Evolutionary conservation across 2,329 filamentous ascomycete species (phyloP), one percentile per base, ranked within the genome.

Genomic region (Aspergillus quadrilineatus): DNA sequence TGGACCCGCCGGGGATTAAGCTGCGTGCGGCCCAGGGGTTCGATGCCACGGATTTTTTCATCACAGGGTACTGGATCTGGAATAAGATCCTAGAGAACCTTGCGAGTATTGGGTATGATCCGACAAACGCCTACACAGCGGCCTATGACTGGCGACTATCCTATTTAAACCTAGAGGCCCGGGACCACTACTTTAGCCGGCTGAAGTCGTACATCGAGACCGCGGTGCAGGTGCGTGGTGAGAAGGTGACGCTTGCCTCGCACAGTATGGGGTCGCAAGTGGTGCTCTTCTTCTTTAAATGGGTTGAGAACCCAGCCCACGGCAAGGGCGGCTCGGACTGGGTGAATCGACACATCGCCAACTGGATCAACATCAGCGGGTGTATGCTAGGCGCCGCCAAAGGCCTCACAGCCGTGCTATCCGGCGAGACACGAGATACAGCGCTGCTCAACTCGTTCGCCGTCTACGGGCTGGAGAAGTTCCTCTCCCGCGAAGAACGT

Each of bases 191-290:
- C 75, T 99, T 97, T 68, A 92, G 91, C 12, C 83, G 90, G 10
- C 79, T 99, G 42, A 97, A 96, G 77, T 85, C 84, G 28, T 89
- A 97, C 69, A 93, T 99, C 64, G 94, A 99, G 76, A 85, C 89
- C 29, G 91, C 89, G 0, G 83, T 89, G 39, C 76, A 81, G n/a
- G 83, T 90, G 1, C 84, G 86, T 4, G 85, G 85, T 32, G 85
- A 88, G 66, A 99, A 99, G 68, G 87, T 89, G 8, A 89, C 92
- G 0, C 78, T 99, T 12, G 85, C 93, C 6, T 96, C 92, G 0
- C 94, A 99, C 80, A 96, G 91, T 69, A 99, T 99, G 94, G 94
- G 94, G 45, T 94, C 91, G 45, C 94, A 97, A 70, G 93, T 99
- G 0, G 79, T 95, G 4, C 93, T 95, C 48, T 82, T 87, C 73